Base-by-base conservation (phyloP, 345 rosid species). In the Pseudoturritis turrita region DNA sequence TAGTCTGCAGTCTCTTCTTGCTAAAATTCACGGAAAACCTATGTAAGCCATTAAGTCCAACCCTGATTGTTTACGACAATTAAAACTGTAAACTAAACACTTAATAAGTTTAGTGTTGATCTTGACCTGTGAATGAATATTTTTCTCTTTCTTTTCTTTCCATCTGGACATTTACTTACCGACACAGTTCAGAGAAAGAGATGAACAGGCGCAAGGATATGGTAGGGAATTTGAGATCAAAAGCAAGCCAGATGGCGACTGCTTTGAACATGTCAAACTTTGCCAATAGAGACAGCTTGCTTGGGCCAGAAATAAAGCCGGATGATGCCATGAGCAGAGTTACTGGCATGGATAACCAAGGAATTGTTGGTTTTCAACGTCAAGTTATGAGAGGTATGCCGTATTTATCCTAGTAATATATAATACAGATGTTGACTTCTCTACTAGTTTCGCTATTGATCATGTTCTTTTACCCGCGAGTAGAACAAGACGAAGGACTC, bases 401-500 rank as follows among this genome's bases (percentile, higher is more conserved):
- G 12, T 68, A 60, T 52, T 33, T 60, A 18, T 19, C 40, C 6
- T 44, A 12, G 15, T 60, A 11, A 18, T n/a, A 58, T 41, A 9
- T 68, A 2, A 11, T 10, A 36, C 13, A 33, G 8, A 50, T 47
- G 23, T 2, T 47, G 33, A 23, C 22, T 56, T 50, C 10, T 40
- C 41, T 58, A 10, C 29, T 77, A 22, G 10, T 29, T 47, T 65
- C 15, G 29, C 8, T 31, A 11, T 3, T 39, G 17, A 61, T 12
- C n/a, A 5, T 70, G 2, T 31, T 67, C 17, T n/a, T 44, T 2
- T 37, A 4, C 11, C 26, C 7, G 53, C 22, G 44, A 84, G 64
- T 89, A 95, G 99, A 95, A 78, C 99, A 95, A 92, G 99, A 95
- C 66, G 99, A 95, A 70, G 99, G 96, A 54, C 97, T 95, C 69